These are phyloP conservation scores for Triticum timopheevii DNA, from an alignment of 176 grass and related monocot species.

Conservation along the genomic window DNA sequence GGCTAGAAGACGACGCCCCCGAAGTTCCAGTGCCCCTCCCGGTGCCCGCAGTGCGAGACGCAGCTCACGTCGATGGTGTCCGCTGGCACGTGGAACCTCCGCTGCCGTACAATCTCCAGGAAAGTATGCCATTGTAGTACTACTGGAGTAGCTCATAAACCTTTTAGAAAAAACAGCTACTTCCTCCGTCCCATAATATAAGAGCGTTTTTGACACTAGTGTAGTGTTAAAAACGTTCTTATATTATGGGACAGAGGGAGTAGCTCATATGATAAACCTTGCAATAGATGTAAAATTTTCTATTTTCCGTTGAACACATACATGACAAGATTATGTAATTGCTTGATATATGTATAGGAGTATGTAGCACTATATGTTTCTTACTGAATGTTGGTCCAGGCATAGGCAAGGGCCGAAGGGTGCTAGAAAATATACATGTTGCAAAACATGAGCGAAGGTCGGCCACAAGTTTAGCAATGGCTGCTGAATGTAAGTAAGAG, in stretches of 20 bases:
- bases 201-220: too few relatives aligned
- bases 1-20: not conserved
- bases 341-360: not conserved
- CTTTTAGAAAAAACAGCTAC: not conserved
- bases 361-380: not conserved
- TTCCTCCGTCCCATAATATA: too few relatives aligned
- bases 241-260: too few relatives aligned
- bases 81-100: too few relatives aligned
- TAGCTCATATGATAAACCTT: not conserved
- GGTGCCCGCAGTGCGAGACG: not conserved
- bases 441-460: not conserved
- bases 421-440: not conserved
- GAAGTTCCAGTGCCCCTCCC: not conserved
- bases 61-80: slow-evolving; percentile 1
- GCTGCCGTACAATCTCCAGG: not conserved
- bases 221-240: too few relatives aligned
- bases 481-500: not conserved
- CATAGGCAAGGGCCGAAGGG: not conserved
- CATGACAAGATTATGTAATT: not conserved
- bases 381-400: not conserved
- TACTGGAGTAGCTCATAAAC: too few relatives aligned
- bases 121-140: not conserved
- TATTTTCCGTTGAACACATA: not conserved
- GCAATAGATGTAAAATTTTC: not conserved
- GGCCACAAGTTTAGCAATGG: not conserved